Base-by-base conservation (phyloP, 2,329 filamentous ascomycete species). In the Cladosporium cucumerinum region DNA sequence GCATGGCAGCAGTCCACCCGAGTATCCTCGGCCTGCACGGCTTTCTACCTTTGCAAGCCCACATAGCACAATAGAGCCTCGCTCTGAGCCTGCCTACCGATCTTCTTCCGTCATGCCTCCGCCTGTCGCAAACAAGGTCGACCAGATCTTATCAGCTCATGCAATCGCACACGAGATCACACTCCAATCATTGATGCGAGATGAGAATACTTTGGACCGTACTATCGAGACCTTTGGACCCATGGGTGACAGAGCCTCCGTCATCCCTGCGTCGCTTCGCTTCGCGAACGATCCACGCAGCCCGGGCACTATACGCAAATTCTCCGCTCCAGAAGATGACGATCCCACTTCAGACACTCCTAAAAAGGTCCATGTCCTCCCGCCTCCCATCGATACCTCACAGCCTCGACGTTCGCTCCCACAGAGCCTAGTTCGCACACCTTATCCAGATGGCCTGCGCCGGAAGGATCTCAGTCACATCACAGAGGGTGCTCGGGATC, bases 111-210 rank as follows among this genome's bases (percentile, higher is more conserved):
- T 64, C 21, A 64, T 64, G 49, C 48, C 39, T 23, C 54, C 62
- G 18, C 43, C 62, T 10, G 54, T 52, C 3, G 48, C 30, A 18
- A 68, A 69, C 28, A 73, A 71, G 49, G 66, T 71, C 23, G 71
- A 75, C 28, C 70, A 72, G 30, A 72, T 76, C 2, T 30, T 64
- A 6, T 64, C 62, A 18, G 71, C 73, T 4, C 74, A 76, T 61
- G 71, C 70, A 1, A 68, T 73, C 16, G 73, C 73, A 3, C 73
- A 76, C 63, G 72, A 74, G n/a, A 68, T 75, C 57, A 75, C 75
- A 1, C 64, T 78, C 21, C 69, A 73, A 32, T 72, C 72, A 8
- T 68, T 78, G 43, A 70, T 75, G 64, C 66, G 67, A 36, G 70
- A 74, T 48, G 71, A 74, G 25, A 66, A 71, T 26, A 65, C 67